Conservation (phyloP, 352 stramenopile species). For the Pythium rishiriense region DNA sequence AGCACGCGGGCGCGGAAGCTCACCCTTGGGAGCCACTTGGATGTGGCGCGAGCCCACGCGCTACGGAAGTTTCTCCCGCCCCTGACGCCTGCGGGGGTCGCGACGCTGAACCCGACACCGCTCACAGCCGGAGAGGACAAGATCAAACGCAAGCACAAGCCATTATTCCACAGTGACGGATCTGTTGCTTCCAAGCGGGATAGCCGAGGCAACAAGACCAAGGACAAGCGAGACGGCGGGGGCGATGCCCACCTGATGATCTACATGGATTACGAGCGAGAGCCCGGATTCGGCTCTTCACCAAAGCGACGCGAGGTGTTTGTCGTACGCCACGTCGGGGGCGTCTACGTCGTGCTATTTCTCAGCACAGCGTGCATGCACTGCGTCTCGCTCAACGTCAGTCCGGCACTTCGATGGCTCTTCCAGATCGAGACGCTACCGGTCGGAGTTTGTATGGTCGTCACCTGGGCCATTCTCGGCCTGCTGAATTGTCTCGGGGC, state of each 20-base stretch:
- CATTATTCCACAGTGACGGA: neutral
- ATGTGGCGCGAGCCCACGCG: conserved; percentile 14
- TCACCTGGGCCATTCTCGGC: conserved; percentile 55
- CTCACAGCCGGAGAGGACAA: conserved; percentile 1
- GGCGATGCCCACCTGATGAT: conserved; percentile 16
- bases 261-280: conserved; percentile 30
- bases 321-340: conserved; percentile 8
- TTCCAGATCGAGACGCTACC: conserved; percentile 50
- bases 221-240: neutral
- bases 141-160: conserved; percentile 1
- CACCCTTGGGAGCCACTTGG: conserved; percentile 21
- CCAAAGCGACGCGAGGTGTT: conserved; percentile 15
- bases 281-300: conserved; percentile 4
- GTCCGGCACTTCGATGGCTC: conserved; percentile 43
- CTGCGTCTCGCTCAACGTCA: conserved; percentile 68
- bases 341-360: conserved; percentile 50
- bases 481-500: conserved; percentile 55
- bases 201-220: conserved; percentile 10
- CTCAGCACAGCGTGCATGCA: conserved; percentile 58
- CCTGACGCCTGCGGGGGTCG: neutral
- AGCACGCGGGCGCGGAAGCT: conserved; percentile 13
- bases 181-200: neutral
- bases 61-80: conserved; percentile 17
- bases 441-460: conserved; percentile 55
- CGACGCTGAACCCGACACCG: neutral